Conservation (phyloP, 2,329 filamentous ascomycete species). For the Diaporthe ilicicola region DNA sequence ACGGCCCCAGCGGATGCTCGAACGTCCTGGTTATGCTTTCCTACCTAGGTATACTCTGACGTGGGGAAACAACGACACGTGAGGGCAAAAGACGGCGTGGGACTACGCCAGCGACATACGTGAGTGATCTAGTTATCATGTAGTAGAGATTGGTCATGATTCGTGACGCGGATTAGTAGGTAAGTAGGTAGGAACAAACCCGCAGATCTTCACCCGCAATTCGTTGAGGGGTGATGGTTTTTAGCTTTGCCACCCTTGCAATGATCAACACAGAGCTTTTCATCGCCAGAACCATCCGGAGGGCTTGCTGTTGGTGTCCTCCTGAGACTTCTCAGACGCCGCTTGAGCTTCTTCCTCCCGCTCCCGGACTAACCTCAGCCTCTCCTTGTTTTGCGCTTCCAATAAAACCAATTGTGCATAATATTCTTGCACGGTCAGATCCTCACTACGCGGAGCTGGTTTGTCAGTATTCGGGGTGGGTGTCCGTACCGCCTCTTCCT, state of each 20-base stretch:
- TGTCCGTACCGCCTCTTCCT: not conserved
- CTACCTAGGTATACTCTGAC: no score
- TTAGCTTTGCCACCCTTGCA: not conserved
- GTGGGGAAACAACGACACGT: no score
- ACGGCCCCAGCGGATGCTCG: no score
- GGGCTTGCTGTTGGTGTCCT: not conserved
- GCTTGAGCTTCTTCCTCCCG: not conserved
- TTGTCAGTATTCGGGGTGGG: not conserved
- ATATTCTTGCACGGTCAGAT: not conserved
- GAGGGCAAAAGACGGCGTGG: not conserved
- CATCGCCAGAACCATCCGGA: constrained; percentile 20
- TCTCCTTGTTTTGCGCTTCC: not conserved
- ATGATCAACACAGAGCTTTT: not conserved
- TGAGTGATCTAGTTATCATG: not conserved
- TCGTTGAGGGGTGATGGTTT: not conserved
- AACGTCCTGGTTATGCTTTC: no score
- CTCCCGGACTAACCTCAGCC: not conserved
- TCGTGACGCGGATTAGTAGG: not conserved
- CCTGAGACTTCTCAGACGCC: not conserved
- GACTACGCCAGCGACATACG: not conserved
- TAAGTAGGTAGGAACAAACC: not conserved
- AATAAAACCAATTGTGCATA: not conserved
- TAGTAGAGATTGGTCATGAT: not conserved
- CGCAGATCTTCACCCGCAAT: not conserved
- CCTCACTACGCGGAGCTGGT: not conserved